Percentiles rank a stretch among this genome's conserved stretches.
phyloP scores from a whole-genome alignment of 2,329 filamentous ascomycete species.

The Cladosporium sp. region DNA sequence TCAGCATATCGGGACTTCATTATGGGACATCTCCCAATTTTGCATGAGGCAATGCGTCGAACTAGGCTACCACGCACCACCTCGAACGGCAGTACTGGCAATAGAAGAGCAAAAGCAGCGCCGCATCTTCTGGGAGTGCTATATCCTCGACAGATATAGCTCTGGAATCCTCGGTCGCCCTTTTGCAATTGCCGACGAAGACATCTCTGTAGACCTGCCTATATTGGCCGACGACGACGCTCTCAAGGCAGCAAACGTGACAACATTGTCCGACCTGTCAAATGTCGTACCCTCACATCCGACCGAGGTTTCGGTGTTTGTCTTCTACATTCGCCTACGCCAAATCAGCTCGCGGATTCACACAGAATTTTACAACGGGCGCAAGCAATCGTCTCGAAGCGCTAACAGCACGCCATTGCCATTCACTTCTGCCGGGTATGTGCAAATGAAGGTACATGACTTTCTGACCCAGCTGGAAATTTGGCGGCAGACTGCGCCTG shows the following conservation, averaged over 20 bases:
- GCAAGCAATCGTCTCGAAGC: conserved; percentile 2
- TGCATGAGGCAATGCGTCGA: conserved; percentile 40
- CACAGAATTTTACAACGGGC: conserved; percentile 8
- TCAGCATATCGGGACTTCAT: conserved; percentile 38
- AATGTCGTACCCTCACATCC: conserved; percentile 1
- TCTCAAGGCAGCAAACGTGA: conserved; percentile 15
- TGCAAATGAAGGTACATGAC: conserved; percentile 24
- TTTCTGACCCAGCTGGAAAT: conserved; percentile 34
- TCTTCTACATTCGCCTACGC: conserved; percentile 36
- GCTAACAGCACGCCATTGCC: conserved; percentile 1
- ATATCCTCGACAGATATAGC: conserved; percentile 43
- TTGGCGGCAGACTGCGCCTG: conserved; percentile 34
- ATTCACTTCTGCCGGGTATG: conserved; percentile 16
- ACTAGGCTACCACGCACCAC: conserved; percentile 31
- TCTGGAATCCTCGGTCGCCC: conserved; percentile 40
- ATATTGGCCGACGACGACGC: conserved; percentile 32
- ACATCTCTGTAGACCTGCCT: conserved; percentile 36
- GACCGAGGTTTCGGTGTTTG: conserved; percentile 36
- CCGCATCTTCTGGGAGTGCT: conserved; percentile 43
- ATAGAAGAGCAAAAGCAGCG: conserved; percentile 36
- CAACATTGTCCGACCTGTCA: conserved; percentile 16
- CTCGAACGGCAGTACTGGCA: conserved; percentile 12
- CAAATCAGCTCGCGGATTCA: conserved; percentile 39
- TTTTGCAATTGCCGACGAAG: conserved; percentile 38
- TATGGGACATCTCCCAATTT: conserved; percentile 40